phyloP scores from a whole-genome alignment of 192 early-diverging fungal species.

The Lunasporangiospora selenospora region DNA sequence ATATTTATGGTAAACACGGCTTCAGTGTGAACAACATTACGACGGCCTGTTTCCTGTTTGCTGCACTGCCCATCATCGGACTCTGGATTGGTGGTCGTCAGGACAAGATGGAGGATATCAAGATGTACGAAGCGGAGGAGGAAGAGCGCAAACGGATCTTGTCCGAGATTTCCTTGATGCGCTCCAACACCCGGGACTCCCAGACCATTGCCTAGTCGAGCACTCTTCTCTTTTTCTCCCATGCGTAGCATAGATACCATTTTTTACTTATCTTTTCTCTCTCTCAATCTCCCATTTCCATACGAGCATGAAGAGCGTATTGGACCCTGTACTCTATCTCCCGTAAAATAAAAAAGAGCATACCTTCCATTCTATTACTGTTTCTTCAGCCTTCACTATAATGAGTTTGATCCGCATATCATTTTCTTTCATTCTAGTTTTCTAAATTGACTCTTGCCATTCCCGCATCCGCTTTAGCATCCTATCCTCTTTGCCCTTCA shows the following conservation, averaged over 20 bases:
- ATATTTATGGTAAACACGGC: constrained; percentile 26
- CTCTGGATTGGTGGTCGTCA: constrained; percentile 41
- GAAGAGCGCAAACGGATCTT: constrained; percentile 33
- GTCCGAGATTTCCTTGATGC: too few species aligned
- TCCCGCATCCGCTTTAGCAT: constrained; percentile 23
- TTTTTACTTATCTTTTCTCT: too few species aligned
- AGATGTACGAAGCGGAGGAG: constrained; percentile 39
- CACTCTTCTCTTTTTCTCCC: too few species aligned
- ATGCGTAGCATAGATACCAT: too few species aligned
- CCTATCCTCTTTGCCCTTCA: constrained; percentile 26
- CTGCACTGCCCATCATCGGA: constrained; percentile 27
- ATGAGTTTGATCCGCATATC: background rate
- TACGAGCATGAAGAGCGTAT: too few species aligned
- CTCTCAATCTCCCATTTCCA: too few species aligned
- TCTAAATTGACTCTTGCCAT: too few species aligned
- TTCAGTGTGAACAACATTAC: constrained; percentile 42
- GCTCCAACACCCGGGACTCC: too few species aligned
- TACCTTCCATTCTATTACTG: background rate
- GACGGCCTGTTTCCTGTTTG: constrained; percentile 36
- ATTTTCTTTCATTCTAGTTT: background rate
- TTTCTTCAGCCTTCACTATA: background rate
- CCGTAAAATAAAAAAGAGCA: too few species aligned
- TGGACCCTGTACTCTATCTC: too few species aligned
- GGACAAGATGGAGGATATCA: constrained; percentile 43
- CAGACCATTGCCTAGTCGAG: too few species aligned